Evolutionary conservation across 1,284 basidiomycete species (phyloP).

Genomic region (Trametes sp.): DNA sequence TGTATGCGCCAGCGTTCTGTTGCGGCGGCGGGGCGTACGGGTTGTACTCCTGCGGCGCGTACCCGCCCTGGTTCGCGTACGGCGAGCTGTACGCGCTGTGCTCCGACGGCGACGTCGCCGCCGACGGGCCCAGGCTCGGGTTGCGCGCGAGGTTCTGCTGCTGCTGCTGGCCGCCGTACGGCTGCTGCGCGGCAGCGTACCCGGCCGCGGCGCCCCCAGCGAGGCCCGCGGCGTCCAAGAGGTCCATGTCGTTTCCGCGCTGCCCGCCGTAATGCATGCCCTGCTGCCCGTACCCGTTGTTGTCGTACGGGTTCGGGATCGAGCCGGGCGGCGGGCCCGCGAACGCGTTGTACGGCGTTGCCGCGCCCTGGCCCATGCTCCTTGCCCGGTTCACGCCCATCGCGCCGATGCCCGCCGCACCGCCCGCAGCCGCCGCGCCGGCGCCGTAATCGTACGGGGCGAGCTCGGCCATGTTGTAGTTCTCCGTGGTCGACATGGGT

Average conservation of each 20-base stretch:
- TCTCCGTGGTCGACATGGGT: constrained; percentile 49
- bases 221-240: constrained; percentile 38
- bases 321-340: constrained; percentile 32
- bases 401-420: constrained; percentile 42
- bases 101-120: constrained; percentile 28
- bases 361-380: constrained; percentile 30
- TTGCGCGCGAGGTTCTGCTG: constrained; percentile 37
- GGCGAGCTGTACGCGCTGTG: constrained; percentile 27
- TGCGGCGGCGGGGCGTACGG: constrained; percentile 4
- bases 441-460: constrained; percentile 44
- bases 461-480: constrained; percentile 63
- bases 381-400: constrained; percentile 40
- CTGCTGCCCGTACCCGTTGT: constrained; percentile 21
- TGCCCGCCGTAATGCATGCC: constrained; percentile 19
- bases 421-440: constrained; percentile 37
- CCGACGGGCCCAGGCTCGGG: constrained; percentile 44
- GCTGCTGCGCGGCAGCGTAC: constrained; percentile 20
- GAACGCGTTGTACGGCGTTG: constrained; percentile 46
- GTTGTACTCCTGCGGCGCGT: constrained; percentile 24
- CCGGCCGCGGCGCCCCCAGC: constrained; percentile 39
- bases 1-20: constrained; percentile 1
- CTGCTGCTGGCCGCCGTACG: not conserved
- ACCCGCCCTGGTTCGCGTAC: constrained; percentile 18
- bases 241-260: constrained; percentile 21
- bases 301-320: constrained; percentile 34